Conservation (phyloP, 2,329 filamentous ascomycete genomes). For the Exophiala phaeomuriformis region DNA sequence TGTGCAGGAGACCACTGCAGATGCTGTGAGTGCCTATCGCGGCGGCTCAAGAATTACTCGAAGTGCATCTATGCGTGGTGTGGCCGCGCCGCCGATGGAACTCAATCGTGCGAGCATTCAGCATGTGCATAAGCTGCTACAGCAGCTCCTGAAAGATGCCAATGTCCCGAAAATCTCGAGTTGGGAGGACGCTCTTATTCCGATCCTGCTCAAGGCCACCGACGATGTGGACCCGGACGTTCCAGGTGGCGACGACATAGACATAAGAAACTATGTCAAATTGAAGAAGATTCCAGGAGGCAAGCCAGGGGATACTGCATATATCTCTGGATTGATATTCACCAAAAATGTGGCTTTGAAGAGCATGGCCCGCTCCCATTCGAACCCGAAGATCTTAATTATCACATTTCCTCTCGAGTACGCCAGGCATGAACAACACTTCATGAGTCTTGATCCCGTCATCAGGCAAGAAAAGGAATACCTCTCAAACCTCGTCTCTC, state of each 20-base stretch:
- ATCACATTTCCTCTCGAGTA: slow-evolving; percentile 96
- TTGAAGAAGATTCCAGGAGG: slow-evolving; percentile 93
- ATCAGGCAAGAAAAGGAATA: slow-evolving; percentile 96
- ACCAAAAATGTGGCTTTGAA: slow-evolving; percentile 95
- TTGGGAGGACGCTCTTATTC: slow-evolving; percentile 86
- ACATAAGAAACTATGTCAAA: slow-evolving; percentile 95
- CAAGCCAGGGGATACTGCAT: slow-evolving; percentile 83
- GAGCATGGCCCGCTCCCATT: slow-evolving; percentile 84
- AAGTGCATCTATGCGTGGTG: slow-evolving; percentile 74
- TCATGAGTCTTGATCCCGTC: slow-evolving; percentile 95
- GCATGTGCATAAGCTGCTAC: slow-evolving; percentile 78
- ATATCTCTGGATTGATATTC: slow-evolving; percentile 93
- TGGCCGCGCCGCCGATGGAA: slow-evolving; percentile 67
- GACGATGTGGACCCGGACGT: slow-evolving; percentile 94
- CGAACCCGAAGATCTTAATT: slow-evolving; percentile 78
- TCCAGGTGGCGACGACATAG: slow-evolving; percentile 84
- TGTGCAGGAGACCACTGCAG: slow-evolving; percentile 29
- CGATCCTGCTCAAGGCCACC: slow-evolving; percentile 81
- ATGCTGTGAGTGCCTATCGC: slow-evolving; percentile 19
- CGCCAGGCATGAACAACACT: slow-evolving; percentile 83
- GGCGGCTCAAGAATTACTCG: slow-evolving; percentile 53
- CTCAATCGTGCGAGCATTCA: slow-evolving; percentile 79
- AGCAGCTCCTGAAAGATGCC: slow-evolving; percentile 72
- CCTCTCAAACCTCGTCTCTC: slow-evolving; percentile 79
- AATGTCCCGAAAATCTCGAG: slow-evolving; percentile 63